Evolutionary conservation across 78 protist species (phyloP).

Genomic region (Dictyostelium capitatum): DNA sequence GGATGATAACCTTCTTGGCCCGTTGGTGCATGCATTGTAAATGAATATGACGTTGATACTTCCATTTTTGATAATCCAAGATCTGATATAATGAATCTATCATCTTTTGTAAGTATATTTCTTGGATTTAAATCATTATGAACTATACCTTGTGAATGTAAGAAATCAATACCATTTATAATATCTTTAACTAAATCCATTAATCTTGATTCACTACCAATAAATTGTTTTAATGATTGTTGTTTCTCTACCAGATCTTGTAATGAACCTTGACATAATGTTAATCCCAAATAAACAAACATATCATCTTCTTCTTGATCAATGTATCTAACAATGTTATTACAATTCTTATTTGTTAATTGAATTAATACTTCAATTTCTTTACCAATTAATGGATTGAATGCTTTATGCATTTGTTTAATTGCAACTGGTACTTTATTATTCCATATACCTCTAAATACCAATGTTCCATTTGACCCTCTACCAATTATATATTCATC

Average conservation of each 20-base stretch:
- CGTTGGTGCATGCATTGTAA: conserved; percentile 67
- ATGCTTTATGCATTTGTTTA: conserved; percentile 62
- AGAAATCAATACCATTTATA: conserved; percentile 28
- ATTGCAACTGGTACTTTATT: conserved; percentile 62
- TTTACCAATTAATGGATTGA: conserved; percentile 29
- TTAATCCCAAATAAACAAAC: conserved; percentile 67
- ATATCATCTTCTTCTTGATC: conserved; percentile 75
- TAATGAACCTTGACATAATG: conserved; percentile 48
- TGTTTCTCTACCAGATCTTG: conserved; percentile 30
- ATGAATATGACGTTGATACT: conserved; percentile 33
- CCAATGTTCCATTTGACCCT: conserved; percentile 79
- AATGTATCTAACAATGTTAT: conserved; percentile 50
- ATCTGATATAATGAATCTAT: conserved; percentile 43
- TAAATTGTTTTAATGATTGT: neutral
- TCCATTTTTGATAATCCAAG: conserved; percentile 65
- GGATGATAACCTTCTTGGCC: conserved; percentile 76
- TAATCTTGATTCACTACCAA: neutral
- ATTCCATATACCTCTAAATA: conserved; percentile 53
- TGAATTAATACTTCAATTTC: conserved; percentile 51
- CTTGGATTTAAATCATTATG: conserved; percentile 75
- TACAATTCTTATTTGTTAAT: conserved; percentile 39
- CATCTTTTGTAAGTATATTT: conserved; percentile 49
- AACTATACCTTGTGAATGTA: conserved; percentile 46
- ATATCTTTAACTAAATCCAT: conserved; percentile 34
- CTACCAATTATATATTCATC: conserved; percentile 49